Evolutionary conservation across 106 monocot species (phyloP), one percentile per base, ranked within the genome.

Genomic region (Platanthera guangdongensis): DNA sequence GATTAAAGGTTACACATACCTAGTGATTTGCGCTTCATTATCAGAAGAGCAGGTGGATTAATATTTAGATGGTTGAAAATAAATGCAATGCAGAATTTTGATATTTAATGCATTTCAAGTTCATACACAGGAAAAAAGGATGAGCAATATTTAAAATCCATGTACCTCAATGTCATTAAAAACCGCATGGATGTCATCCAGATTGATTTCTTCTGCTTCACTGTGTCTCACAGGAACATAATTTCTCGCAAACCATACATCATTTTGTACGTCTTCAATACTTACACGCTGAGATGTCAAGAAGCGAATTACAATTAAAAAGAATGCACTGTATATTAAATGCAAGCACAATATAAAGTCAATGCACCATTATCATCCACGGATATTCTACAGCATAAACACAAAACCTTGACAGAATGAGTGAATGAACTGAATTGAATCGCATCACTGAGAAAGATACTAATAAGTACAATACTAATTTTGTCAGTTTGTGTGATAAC

Each of bases 141-240:
- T 67, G 52, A 51, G 22, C 47, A 16, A 62, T 47, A 6, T 28
- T 15, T 65, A 57, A 9, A 46, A 47, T 32, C 21, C 47, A 87
- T 84, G 12, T 50, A 92, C 95, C 92, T 92, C 92, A 81, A 90
- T 87, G 59, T 95, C 92, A 74, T 92, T 81, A 78, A 95, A 95
- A 82, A 92, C 92, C 82, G 95, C 92, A 72, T 85, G 75, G 54
- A 92, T 80, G 77, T 90, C 92, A 79, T 95, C 92, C 78, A 95
- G 83, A 79, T 83, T 83, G 50, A 90, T 88, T 54, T 85, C 86
- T 80, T 92, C 88, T 46, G 87, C 95, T 76, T 86, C 85, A 73
- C 82, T 80, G 60, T 77, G 74, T 77, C 80, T 71, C 30, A 88
- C 78, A 57, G 90, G 65, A 84, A 84, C 76, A 82, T 95, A 95